Evolutionary conservation across 2,329 filamentous ascomycete genomes (phyloP).

Genomic region (Cytospora piceicola): DNA sequence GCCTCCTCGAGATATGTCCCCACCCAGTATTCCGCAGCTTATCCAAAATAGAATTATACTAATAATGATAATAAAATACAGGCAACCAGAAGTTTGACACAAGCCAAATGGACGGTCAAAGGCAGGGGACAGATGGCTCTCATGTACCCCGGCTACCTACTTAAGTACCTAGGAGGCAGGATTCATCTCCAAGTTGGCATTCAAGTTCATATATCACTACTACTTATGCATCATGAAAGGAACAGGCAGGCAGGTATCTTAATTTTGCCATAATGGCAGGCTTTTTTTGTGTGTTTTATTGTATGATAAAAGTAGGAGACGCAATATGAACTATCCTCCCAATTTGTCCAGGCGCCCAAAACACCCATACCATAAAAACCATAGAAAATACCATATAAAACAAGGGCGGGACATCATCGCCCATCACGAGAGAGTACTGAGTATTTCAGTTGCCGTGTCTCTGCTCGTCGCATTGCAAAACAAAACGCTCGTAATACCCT

Average conservation of each 20-base stretch:
- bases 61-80: no score
- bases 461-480: conserved; percentile 9
- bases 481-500: not conserved
- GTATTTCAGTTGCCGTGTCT: not conserved
- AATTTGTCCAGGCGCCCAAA: not conserved
- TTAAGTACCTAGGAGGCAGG: no score
- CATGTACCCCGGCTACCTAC: no score
- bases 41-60: no score
- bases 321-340: not conserved
- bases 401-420: conserved; percentile 8
- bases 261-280: conserved; percentile 14
- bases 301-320: not conserved
- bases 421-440: not conserved
- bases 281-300: conserved; percentile 21
- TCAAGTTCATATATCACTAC: not conserved
- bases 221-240: not conserved
- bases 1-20: no score
- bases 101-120: no score
- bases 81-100: no score
- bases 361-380: not conserved
- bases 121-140: no score
- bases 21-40: no score
- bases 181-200: no score
- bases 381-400: not conserved
- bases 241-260: not conserved